Evolutionary conservation across 495 filamentous ascomycete genomes (phyloP).

Genomic region (Talaromyces thailandensis): DNA sequence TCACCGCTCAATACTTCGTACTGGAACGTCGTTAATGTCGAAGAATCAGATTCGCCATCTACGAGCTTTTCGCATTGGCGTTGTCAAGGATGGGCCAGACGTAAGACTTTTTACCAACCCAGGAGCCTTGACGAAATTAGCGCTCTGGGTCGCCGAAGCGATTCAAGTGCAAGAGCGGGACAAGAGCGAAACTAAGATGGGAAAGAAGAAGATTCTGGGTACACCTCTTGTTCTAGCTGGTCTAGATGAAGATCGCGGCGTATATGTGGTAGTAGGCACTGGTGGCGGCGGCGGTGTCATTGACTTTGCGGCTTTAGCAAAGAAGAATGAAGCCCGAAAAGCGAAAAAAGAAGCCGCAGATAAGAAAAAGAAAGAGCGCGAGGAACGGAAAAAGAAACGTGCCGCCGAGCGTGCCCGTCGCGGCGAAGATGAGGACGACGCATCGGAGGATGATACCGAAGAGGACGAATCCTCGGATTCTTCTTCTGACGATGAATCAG

Average conservation of each 20-base stretch:
- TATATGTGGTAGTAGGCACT: constrained; percentile 87
- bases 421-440: constrained; percentile 45
- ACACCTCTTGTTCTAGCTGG: constrained; percentile 85
- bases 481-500: constrained; percentile 47
- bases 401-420: constrained; percentile 36
- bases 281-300: constrained; percentile 59
- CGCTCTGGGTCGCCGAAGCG: constrained; percentile 89
- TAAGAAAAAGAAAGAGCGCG: constrained; percentile 52
- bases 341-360: constrained; percentile 50
- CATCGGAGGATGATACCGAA: constrained; percentile 48
- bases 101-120: constrained; percentile 83
- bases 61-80: constrained; percentile 84
- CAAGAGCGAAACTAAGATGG: constrained; percentile 58
- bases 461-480: constrained; percentile 37
- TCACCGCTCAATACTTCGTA: constrained; percentile 86
- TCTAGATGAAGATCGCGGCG: constrained; percentile 76
- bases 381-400: constrained; percentile 44
- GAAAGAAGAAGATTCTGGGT: constrained; percentile 45
- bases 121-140: constrained; percentile 83
- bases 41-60: constrained; percentile 92
- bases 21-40: constrained; percentile 79
- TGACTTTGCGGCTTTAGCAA: constrained; percentile 54
- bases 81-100: constrained; percentile 92
- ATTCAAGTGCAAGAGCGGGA: constrained; percentile 82
- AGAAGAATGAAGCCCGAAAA: constrained; percentile 53